phyloP scores from a whole-genome alignment of 2,329 filamentous ascomycete genomes.

The Aspergillus persii region DNA sequence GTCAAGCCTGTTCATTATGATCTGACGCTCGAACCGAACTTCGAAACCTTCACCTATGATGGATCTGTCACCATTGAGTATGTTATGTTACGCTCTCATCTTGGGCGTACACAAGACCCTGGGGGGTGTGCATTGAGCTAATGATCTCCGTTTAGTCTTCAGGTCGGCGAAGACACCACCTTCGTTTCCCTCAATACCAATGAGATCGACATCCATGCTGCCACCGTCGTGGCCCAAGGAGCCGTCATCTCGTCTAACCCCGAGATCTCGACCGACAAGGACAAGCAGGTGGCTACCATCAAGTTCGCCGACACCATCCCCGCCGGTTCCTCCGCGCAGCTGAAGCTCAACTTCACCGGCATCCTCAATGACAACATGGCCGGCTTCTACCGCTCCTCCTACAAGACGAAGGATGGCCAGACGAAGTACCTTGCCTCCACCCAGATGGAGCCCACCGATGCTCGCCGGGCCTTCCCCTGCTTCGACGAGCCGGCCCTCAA shows the following conservation, averaged over 20 bases:
- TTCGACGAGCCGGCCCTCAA: constrained; percentile 96
- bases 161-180: constrained; percentile 78
- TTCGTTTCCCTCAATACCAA: constrained; percentile 85
- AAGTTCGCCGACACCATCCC: constrained; percentile 70
- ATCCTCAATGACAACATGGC: constrained; percentile 92
- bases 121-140: not conserved
- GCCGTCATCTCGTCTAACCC: constrained; percentile 60
- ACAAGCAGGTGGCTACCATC: constrained; percentile 78
- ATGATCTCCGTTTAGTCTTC: constrained; percentile 52
- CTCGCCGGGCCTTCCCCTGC: constrained; percentile 87
- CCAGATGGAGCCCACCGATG: constrained; percentile 96
- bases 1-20: constrained; percentile 92
- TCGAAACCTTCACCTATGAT: constrained; percentile 81
- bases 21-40: constrained; percentile 85
- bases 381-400: constrained; percentile 94
- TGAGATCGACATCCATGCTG: constrained; percentile 78
- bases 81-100: constrained; percentile 22
- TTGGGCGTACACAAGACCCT: not conserved
- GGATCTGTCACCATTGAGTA: constrained; percentile 81
- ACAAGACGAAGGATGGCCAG: constrained; percentile 76
- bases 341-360: constrained; percentile 76
- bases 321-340: constrained; percentile 72
- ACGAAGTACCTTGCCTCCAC: constrained; percentile 82
- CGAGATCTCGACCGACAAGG: constrained; percentile 69
- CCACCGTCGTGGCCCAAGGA: constrained; percentile 62